A percentile compares a stretch with the other conserved stretches of the same genome.
phyloP scores from a whole-genome alignment of 805 yeast genomes.

The Yamadazyma takamatsuzukensis region DNA sequence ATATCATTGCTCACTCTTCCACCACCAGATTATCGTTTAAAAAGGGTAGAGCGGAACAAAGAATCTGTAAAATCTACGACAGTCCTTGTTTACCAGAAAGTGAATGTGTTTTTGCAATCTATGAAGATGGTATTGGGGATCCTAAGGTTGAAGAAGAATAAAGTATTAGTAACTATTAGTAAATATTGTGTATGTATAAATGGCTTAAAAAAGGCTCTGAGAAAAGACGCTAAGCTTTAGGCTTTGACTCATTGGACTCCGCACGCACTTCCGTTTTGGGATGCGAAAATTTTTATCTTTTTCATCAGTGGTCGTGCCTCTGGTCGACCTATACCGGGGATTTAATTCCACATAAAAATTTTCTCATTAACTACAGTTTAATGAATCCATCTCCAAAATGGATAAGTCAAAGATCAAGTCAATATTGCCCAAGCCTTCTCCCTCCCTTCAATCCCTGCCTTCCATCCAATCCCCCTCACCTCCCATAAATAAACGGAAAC shows the following conservation, averaged over 20 bases:
- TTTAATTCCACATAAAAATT: too few relatives aligned
- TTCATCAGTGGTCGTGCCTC: constrained; percentile 20
- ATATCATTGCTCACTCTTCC: constrained; percentile 94
- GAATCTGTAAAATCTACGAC: constrained; percentile 92
- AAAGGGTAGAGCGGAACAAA: constrained; percentile 87
- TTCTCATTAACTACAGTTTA: not conserved
- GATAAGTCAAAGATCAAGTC: constrained; percentile 39
- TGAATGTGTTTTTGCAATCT: constrained; percentile 92
- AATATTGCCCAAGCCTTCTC: constrained; percentile 40
- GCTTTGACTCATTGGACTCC: too few relatives aligned
- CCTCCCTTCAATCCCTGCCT: constrained; percentile 13
- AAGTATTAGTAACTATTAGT: constrained; percentile 3
- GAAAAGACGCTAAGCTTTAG: not conserved
- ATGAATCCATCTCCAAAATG: constrained; percentile 15
- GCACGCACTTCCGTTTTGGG: not conserved
- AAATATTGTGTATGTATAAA: constrained; percentile 1
- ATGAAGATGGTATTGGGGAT: constrained; percentile 96
- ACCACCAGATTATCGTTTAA: constrained; percentile 88
- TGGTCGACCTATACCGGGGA: too few relatives aligned
- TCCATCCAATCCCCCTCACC: constrained; percentile 9
- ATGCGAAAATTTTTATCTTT: constrained; percentile 27
- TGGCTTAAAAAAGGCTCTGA: not conserved
- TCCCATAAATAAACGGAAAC: constrained; percentile 1
- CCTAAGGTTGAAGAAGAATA: constrained; percentile 79
- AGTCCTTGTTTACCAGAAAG: constrained; percentile 96